phyloP scores from a whole-genome alignment of 2,329 filamentous ascomycete genomes.

The Xylaria sp. region DNA sequence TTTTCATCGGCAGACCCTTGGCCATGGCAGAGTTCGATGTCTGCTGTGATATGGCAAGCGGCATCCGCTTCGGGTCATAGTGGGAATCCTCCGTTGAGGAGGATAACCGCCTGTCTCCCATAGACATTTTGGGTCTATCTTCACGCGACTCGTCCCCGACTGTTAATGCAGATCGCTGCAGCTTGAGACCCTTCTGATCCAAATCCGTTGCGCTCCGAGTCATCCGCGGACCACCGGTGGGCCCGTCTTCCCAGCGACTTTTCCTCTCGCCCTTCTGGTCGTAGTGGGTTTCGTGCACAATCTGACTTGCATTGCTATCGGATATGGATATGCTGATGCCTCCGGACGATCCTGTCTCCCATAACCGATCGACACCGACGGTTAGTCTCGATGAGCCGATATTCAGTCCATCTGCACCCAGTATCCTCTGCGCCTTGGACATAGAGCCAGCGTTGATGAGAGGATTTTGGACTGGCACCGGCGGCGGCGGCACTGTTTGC shows the following conservation, averaged over 20 bases:
- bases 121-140: constrained; percentile 38
- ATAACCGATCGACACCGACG: constrained; percentile 28
- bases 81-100: constrained; percentile 52
- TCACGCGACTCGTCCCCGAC: constrained; percentile 27
- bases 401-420: constrained; percentile 43
- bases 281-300: constrained; percentile 25
- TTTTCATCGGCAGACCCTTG: constrained; percentile 47
- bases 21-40: constrained; percentile 55
- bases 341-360: constrained; percentile 41
- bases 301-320: constrained; percentile 37
- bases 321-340: constrained; percentile 42
- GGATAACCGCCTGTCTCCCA: constrained; percentile 45
- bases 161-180: constrained; percentile 26
- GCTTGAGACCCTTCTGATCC: constrained; percentile 19
- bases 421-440: constrained; percentile 48
- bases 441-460: constrained; percentile 32
- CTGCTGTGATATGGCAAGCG: constrained; percentile 54
- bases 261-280: constrained; percentile 28
- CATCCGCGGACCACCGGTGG: constrained; percentile 39
- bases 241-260: constrained; percentile 43
- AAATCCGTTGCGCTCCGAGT: constrained; percentile 20
- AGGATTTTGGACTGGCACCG: constrained; percentile 26
- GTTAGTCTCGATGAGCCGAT: constrained; percentile 32
- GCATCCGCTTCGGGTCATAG: constrained; percentile 53
- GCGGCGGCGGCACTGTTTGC: constrained; percentile 26